These are phyloP conservation scores for Thelonectria blattea DNA, from an alignment of 2,329 filamentous ascomycete genomes.

Conservation along the genomic window DNA sequence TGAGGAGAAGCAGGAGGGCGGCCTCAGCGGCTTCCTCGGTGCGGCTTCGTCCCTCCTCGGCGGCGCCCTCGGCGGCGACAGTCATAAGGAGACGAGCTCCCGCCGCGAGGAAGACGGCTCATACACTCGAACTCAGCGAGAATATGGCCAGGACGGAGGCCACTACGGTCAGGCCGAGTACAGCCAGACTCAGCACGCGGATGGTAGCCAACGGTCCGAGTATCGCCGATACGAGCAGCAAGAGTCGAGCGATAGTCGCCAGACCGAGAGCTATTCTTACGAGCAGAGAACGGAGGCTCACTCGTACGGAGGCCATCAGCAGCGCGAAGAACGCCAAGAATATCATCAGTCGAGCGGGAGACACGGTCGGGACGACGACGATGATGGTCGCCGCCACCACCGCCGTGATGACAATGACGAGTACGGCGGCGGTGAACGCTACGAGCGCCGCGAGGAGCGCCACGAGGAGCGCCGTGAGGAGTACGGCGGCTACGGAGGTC, in stretches of 20 bases:
- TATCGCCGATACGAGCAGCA: slow-evolving; percentile 69
- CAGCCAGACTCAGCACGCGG: slow-evolving; percentile 62
- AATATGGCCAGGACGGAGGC: slow-evolving; percentile 64
- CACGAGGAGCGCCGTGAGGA: neutral
- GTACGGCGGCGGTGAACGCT: slow-evolving; percentile 26
- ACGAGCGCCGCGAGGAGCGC: slow-evolving; percentile 19
- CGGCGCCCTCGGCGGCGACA: slow-evolving; percentile 60
- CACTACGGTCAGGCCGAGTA: slow-evolving; percentile 68
- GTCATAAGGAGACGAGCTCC: slow-evolving; percentile 61
- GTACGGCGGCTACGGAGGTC: slow-evolving; percentile 5
- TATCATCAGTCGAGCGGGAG: slow-evolving; percentile 45
- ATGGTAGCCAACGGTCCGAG: slow-evolving; percentile 63
- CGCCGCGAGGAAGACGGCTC: slow-evolving; percentile 65
- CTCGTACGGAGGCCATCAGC: slow-evolving; percentile 61
- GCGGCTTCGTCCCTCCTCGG: slow-evolving; percentile 72
- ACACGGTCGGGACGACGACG: slow-evolving; percentile 24
- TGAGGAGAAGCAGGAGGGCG: slow-evolving; percentile 63
- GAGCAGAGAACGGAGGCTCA: slow-evolving; percentile 63
- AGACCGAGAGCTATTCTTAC: slow-evolving; percentile 60
- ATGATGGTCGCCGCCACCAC: slow-evolving; percentile 38
- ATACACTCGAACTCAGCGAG: slow-evolving; percentile 64
- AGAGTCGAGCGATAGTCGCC: slow-evolving; percentile 46
- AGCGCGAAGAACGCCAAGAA: slow-evolving; percentile 61
- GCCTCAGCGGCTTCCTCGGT: slow-evolving; percentile 73
- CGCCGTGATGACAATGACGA: slow-evolving; percentile 36